Evolutionary conservation across 768 basidiomycete genomes (phyloP).

Genomic region (Podaxis carcinomalis): DNA sequence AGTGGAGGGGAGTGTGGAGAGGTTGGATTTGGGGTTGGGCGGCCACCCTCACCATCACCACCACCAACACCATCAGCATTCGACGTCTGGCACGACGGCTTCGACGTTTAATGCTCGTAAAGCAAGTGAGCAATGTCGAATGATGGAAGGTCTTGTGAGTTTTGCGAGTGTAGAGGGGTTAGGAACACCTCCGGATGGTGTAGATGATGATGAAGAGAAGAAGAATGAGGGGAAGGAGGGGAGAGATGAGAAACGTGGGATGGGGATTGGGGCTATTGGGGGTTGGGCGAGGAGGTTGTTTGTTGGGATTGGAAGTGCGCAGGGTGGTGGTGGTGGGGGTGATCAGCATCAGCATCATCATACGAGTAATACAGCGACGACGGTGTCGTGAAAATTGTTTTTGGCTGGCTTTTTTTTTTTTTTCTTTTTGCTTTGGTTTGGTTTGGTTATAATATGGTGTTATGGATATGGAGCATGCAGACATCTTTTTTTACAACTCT

Average conservation of each 20-base stretch:
- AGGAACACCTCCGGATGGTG: conserved; percentile 19
- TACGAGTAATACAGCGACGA: not conserved
- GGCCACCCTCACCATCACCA: no score
- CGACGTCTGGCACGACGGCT: not conserved
- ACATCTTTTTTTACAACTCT: not conserved
- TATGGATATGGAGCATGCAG: not conserved
- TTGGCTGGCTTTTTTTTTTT: not conserved
- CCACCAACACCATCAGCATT: no score
- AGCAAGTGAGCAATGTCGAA: conserved; percentile 18
- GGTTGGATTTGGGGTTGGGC: not conserved
- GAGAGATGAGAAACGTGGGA: conserved; percentile 8
- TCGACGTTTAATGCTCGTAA: conserved; percentile 19
- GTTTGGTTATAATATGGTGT: not conserved
- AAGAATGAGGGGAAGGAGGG: conserved; percentile 11
- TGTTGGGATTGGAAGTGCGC: conserved; percentile 5
- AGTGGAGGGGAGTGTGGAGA: not conserved
- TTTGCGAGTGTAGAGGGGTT: conserved; percentile 22
- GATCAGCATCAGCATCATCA: not conserved
- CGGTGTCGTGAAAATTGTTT: not conserved
- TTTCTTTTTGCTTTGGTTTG: not conserved
- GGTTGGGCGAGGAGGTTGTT: conserved; percentile 17
- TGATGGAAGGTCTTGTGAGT: conserved; percentile 22
- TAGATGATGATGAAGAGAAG: conserved; percentile 13
- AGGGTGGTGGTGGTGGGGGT: not conserved
- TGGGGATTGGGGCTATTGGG: conserved; percentile 12